Conservation (phyloP, 768 basidiomycete species). For the Galerina sulciceps region DNA sequence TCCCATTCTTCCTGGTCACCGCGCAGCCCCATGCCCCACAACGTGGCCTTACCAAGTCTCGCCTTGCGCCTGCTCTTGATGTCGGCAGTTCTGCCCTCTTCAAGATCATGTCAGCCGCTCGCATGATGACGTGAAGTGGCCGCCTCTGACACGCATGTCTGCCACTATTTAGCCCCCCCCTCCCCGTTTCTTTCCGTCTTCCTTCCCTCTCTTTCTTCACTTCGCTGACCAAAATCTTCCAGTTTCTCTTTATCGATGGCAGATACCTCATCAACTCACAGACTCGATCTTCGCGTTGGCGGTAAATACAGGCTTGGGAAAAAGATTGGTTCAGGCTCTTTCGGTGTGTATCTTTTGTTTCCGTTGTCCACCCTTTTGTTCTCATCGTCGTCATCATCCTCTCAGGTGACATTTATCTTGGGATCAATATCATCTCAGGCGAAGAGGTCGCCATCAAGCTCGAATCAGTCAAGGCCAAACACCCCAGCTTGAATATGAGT, state of each 20-base stretch:
- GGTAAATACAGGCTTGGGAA: conserved; percentile 98
- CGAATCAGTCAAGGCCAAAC: conserved; percentile 99
- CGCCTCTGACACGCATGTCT: conserved; percentile 46
- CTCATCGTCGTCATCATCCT: conserved; percentile 6
- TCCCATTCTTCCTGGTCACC: neutral
- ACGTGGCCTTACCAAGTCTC: conserved; percentile 24
- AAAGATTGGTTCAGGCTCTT: conserved; percentile 99
- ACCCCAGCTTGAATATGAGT: conserved; percentile 99
- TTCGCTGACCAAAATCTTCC: conserved; percentile 11
- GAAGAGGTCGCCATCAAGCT: conserved; percentile 99
- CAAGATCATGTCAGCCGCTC: conserved; percentile 28
- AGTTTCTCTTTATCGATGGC: conserved; percentile 56
- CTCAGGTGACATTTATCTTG: conserved; percentile 96
- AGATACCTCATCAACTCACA: conserved; percentile 68
- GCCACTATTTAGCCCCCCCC: conserved; percentile 39
- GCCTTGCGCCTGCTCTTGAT: conserved; percentile 18
- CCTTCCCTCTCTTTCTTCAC: conserved; percentile 18
- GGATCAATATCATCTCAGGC: conserved; percentile 99
- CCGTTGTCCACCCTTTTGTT: conserved; percentile 4
- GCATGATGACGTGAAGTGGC: conserved; percentile 39
- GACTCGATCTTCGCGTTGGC: conserved; percentile 87
- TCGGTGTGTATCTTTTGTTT: conserved; percentile 63
- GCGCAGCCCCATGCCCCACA: conserved; percentile 22
- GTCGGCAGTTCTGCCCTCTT: conserved; percentile 12
- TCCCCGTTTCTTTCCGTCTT: conserved; percentile 31